Evolutionary conservation across 2,329 filamentous ascomycete genomes (phyloP).

Genomic region (Aspergillus pseudoglaucus): DNA sequence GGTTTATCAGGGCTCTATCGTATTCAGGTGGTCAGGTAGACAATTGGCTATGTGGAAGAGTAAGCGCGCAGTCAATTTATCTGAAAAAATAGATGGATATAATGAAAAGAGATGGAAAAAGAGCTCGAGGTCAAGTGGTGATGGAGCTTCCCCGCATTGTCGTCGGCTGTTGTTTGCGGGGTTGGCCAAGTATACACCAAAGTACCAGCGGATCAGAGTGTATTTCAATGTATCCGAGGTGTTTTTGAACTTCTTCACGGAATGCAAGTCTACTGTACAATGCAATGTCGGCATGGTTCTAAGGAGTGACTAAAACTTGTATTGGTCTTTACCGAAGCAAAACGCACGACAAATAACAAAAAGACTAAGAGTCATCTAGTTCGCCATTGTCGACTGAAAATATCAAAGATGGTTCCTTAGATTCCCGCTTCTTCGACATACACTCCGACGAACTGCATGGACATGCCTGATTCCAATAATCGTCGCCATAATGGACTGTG

Average conservation of each 20-base stretch:
- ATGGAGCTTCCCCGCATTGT: conserved; percentile 5
- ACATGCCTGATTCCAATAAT: conserved; percentile 19
- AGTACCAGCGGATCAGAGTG: background rate
- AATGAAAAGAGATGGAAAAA: background rate
- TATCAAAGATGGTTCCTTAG: no score
- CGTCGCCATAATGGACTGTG: conserved; percentile 26
- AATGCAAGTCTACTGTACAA: no score
- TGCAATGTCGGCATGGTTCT: no score
- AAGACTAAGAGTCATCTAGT: background rate
- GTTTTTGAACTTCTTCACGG: no score
- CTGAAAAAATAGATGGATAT: background rate
- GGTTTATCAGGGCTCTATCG: no score
- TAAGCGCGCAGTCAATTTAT: no score
- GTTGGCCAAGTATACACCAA: background rate
- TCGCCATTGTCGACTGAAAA: background rate
- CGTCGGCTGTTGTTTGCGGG: conserved; percentile 1
- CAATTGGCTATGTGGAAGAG: background rate
- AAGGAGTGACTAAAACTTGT: no score
- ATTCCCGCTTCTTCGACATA: background rate
- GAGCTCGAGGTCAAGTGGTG: background rate
- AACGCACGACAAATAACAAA: background rate
- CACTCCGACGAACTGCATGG: conserved; percentile 8
- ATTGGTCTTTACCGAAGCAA: no score
- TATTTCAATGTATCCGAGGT: no score
- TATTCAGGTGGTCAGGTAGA: background rate